phyloP scores from a whole-genome alignment of 257 asterid species.

The Datura wrightii region DNA sequence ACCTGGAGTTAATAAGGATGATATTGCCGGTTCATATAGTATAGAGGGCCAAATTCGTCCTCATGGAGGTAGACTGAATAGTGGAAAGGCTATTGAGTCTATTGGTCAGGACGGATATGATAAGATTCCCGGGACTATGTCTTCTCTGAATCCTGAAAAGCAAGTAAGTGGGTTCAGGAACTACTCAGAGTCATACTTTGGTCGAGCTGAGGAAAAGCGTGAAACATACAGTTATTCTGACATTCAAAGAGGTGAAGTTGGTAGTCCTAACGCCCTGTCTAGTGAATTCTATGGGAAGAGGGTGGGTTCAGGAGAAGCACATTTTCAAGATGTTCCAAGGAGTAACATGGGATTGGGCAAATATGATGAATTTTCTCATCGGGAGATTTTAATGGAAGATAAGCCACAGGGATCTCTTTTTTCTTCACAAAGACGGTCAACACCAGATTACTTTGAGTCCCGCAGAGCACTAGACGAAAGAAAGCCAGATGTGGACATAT shows the following conservation, averaged over 20 bases:
- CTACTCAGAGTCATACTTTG: constrained; percentile 46
- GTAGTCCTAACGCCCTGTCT: constrained; percentile 37
- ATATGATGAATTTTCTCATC: constrained; percentile 46
- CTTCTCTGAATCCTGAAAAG: constrained; percentile 42
- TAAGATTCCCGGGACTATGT: constrained; percentile 43
- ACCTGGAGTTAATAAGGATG: constrained; percentile 39
- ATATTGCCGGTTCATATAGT: constrained; percentile 35
- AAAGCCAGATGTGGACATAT: constrained; percentile 45
- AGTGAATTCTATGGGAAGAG: constrained; percentile 38
- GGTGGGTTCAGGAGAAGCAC: constrained; percentile 46
- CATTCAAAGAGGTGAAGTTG: constrained; percentile 36
- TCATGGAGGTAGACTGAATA: constrained; percentile 36
- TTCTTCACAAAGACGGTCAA: constrained; percentile 38
- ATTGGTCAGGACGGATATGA: constrained; percentile 42
- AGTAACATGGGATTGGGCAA: constrained; percentile 34
- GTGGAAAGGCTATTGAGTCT: constrained; percentile 43
- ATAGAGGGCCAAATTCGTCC: constrained; percentile 43
- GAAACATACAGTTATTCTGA: constrained; percentile 43
- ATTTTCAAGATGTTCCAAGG: constrained; percentile 44
- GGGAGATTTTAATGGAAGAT: constrained; percentile 42
- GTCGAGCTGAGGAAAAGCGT: constrained; percentile 46
- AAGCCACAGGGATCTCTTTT: constrained; percentile 46
- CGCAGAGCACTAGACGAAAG: constrained; percentile 36
- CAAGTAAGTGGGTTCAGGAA: constrained; percentile 48
- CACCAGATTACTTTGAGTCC: constrained; percentile 40